A percentile compares a stretch with the other conserved stretches of the same genome.
These are phyloP conservation scores for Gynandropsis gynandra DNA, from an alignment of 345 rosid species.

Conservation along the genomic window DNA sequence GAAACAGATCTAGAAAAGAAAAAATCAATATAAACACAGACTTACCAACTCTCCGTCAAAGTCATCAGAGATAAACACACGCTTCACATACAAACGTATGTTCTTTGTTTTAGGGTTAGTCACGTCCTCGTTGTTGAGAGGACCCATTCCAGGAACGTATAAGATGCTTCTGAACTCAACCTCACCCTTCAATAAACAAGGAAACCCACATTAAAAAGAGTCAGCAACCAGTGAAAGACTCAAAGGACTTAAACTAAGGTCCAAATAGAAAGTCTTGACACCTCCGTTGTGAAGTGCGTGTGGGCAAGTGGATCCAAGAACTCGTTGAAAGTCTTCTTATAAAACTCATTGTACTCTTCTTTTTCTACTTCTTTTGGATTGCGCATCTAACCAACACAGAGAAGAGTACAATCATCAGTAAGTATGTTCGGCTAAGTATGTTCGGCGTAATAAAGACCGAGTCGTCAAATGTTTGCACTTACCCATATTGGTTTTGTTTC, in stretches of 20 bases:
- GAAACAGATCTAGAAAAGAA: background rate
- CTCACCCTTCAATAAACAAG: constrained; percentile 61
- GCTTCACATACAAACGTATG: constrained; percentile 81
- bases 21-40: background rate
- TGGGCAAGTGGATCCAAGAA: constrained; percentile 86
- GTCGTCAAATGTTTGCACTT: constrained; percentile 21
- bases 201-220: background rate
- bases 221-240: constrained; percentile 6
- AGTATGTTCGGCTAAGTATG: background rate
- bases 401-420: constrained; percentile 7
- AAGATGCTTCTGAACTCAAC: constrained; percentile 94
- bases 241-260: background rate
- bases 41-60: constrained; percentile 98
- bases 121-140: constrained; percentile 85
- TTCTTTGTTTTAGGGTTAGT: constrained; percentile 87
- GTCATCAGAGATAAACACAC: constrained; percentile 98
- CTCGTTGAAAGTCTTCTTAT: constrained; percentile 86
- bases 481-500: constrained; percentile 98
- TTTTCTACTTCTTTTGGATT: constrained; percentile 71
- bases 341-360: constrained; percentile 80
- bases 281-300: constrained; percentile 93
- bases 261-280: constrained; percentile 14
- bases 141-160: constrained; percentile 96
- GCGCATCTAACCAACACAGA: constrained; percentile 53
- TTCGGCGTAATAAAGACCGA: background rate